Base-by-base conservation (phyloP, 1,284 basidiomycete genomes). In the Cutaneotrichosporon sp. region DNA sequence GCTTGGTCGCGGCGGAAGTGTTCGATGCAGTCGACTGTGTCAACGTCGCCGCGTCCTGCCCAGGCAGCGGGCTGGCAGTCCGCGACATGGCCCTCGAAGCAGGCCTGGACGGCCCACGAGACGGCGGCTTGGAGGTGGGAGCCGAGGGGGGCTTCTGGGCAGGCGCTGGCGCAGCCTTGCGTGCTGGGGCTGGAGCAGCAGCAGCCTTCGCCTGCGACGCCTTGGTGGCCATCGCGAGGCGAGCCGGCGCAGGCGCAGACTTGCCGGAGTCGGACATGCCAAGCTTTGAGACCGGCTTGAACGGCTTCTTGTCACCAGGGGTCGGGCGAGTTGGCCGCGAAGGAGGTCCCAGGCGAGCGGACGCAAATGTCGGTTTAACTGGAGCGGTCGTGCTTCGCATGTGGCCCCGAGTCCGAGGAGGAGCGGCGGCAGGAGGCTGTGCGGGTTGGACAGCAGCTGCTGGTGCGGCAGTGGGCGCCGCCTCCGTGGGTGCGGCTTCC, bases 211-310 rank as follows among this genome's bases (percentile, higher is more conserved):
- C 29, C 13, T 43, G 22, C 34, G 51, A 34, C 20, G 55, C 45
- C 45, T 56, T 56, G 10, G 55, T 49, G 13, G 45, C 55, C 45
- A 56, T 56, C 3, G 61, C 61, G 14, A 66, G 11, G 2, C 62
- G 56, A 13, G 65, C 61, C 1, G 65, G 61, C 4, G 65, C 65
- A 10, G 62, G 61, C 0, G 65, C 65, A 3, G 49, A 57, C 56
- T 66, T 66, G 25, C 53, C 38, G 3, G 43, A 18, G 13, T 60
- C 56, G 1, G 45, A 25, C 9, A 46, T 25, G 2, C 58, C 58
- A 1, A 62, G 45, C 11, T 49, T 51, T 1, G 56, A 64, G 8
- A 60, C 54, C 2, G 65, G 65, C 18, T 59, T 53, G 56, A 66
- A 66, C 27, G 59, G 50, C 54, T 58, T 58, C 53, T 66, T 63